Evolutionary conservation across 345 rosid genomes (phyloP).

Genomic region (Cardiospermum halicacabum): DNA sequence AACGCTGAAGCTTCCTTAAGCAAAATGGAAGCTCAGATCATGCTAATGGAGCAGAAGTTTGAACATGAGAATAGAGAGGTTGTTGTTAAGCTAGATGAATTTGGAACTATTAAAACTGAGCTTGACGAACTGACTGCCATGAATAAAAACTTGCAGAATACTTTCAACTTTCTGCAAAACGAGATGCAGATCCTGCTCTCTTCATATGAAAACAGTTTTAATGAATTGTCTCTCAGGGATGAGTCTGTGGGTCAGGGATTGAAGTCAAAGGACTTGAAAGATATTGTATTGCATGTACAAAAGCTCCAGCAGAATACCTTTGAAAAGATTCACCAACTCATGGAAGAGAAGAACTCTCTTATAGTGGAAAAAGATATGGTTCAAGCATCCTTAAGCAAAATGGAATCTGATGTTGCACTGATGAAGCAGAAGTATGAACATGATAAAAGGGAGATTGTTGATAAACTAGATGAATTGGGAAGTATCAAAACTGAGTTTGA

Average conservation of each 20-base stretch:
- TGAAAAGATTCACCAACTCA: slow-evolving; percentile 42
- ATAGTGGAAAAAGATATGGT: slow-evolving; percentile 43
- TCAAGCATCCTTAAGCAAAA: slow-evolving; percentile 29
- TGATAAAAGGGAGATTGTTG: slow-evolving; percentile 34
- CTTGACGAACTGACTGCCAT: slow-evolving; percentile 37
- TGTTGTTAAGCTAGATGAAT: slow-evolving; percentile 40
- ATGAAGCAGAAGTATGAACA: slow-evolving; percentile 54
- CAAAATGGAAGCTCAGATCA: slow-evolving; percentile 40
- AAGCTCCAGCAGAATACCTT: slow-evolving; percentile 43
- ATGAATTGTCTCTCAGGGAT: slow-evolving; percentile 26
- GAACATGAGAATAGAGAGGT: slow-evolving; percentile 37
- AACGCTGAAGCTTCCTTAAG: slow-evolving; percentile 30
- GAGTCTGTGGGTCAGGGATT: slow-evolving; percentile 29
- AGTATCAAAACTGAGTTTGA: slow-evolving; percentile 34
- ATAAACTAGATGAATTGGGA: slow-evolving; percentile 35
- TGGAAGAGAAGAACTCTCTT: slow-evolving; percentile 47
- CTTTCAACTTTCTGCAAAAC: slow-evolving; percentile 28
- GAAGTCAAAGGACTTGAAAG: slow-evolving; percentile 39
- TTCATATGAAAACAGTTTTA: slow-evolving; percentile 35
- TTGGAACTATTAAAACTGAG: slow-evolving; percentile 23
- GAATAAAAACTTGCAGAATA: slow-evolving; percentile 44
- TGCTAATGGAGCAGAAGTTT: slow-evolving; percentile 48
- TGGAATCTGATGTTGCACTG: slow-evolving; percentile 40
- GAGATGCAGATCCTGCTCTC: slow-evolving; percentile 38
- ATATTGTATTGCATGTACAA: slow-evolving; percentile 35